Conservation (phyloP, 192 early-diverging fungal species). For the Rhizophagus clarus region DNA sequence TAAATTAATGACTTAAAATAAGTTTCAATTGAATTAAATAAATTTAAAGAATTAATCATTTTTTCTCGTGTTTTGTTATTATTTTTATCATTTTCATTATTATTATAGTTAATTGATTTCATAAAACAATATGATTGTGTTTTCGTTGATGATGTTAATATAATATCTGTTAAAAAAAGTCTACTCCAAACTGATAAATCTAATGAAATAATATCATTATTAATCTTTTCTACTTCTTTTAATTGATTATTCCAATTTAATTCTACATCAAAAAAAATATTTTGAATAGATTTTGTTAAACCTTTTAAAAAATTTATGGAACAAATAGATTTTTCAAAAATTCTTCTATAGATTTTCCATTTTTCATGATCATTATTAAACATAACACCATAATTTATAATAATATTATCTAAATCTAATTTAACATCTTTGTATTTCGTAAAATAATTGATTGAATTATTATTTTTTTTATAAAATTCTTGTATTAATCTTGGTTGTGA, state of each 20-base stretch:
- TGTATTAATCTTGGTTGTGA: conserved; percentile 3
- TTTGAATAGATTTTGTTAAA: conserved; percentile 9
- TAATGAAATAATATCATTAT: neutral
- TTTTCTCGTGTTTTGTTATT: neutral
- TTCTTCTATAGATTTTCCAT: conserved; percentile 19
- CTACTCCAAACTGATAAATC: conserved; percentile 10
- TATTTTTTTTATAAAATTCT: conserved; percentile 1
- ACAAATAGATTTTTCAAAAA: conserved; percentile 21
- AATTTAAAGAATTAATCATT: neutral
- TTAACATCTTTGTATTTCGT: neutral
- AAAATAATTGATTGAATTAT: neutral
- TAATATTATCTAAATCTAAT: neutral
- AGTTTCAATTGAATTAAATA: neutral
- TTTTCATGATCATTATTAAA: conserved; percentile 6
- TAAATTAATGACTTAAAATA: conserved; percentile 1
- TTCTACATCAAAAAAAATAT: neutral
- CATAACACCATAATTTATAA: neutral
- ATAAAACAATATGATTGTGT: neutral
- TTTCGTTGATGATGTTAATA: neutral
- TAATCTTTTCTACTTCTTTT: neutral
- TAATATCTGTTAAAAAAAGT: conserved; percentile 8
- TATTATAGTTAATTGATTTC: neutral
- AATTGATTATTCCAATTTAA: neutral
- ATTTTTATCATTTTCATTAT: too few relatives aligned
- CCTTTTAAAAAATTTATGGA: conserved; percentile 32